Percentiles rank a stretch among this genome's conserved stretches.
phyloP scores from a whole-genome alignment of 148 eudicot genomes.

The Rhododendron mucronatum region DNA sequence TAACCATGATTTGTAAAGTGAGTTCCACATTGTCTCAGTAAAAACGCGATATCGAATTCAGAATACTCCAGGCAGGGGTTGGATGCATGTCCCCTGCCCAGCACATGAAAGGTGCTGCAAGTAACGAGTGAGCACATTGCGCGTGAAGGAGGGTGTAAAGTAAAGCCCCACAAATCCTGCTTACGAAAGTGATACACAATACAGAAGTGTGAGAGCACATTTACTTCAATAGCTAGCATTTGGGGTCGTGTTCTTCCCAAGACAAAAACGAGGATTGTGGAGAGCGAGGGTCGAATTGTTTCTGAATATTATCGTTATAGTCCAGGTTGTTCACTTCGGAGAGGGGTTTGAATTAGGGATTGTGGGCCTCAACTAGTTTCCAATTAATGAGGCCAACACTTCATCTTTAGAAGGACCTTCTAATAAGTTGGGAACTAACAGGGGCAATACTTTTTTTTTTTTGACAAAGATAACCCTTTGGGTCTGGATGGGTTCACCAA shows the following conservation, averaged over 20 bases:
- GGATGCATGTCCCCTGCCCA: neutral
- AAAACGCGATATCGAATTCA: neutral
- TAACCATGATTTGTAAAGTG: neutral
- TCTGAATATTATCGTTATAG: neutral
- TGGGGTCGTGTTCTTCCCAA: neutral
- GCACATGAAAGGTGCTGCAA: neutral
- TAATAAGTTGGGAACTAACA: neutral
- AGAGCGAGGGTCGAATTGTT: neutral
- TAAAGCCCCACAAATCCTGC: neutral
- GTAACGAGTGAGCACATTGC: neutral
- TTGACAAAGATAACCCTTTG: neutral
- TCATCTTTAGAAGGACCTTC: neutral
- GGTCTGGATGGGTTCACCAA: neutral
- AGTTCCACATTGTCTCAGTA: neutral
- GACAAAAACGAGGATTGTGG: neutral
- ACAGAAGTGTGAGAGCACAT: neutral
- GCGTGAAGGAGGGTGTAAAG: neutral
- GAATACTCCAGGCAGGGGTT: neutral
- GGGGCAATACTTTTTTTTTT: neutral
- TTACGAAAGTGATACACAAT: neutral
- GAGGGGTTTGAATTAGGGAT: neutral
- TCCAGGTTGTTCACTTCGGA: neutral
- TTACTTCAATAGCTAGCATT: neutral
- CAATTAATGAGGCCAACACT: neutral
- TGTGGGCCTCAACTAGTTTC: neutral